Evolutionary conservation across 257 asterid species (phyloP).

Genomic region (Solanum clarkiae): DNA sequence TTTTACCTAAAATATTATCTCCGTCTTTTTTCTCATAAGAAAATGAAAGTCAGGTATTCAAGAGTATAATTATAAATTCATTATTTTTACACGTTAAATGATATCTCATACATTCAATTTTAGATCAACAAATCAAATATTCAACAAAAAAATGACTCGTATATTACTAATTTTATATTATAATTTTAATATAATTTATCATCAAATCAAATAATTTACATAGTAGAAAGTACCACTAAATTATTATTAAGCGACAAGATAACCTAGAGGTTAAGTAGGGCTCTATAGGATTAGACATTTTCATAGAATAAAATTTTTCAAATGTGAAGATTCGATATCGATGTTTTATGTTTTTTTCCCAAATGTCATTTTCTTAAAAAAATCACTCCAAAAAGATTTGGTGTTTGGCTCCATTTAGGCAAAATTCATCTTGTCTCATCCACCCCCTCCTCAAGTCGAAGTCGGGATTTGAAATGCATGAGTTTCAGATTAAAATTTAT

Average conservation of each 20-base stretch:
- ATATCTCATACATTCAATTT: no score
- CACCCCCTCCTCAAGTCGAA: fast-evolving
- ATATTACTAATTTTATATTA: neutral
- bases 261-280: neutral
- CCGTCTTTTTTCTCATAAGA: no score
- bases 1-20: no score
- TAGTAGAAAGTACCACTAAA: neutral
- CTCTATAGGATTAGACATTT: neutral
- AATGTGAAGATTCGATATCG: neutral
- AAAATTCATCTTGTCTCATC: neutral
- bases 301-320: neutral
- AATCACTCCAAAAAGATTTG: neutral
- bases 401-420: neutral
- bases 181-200: neutral
- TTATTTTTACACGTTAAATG: no score
- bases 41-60: no score
- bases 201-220: neutral
- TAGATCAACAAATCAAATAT: neutral
- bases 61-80: no score
- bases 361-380: neutral
- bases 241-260: neutral
- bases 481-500: no score
- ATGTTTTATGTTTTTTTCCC: neutral
- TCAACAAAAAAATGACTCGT: neutral
- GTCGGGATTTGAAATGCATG: no score